Evolutionary conservation across 371 early-diverging fungal genomes (phyloP).

Genomic region (Apophysomyces elegans): DNA sequence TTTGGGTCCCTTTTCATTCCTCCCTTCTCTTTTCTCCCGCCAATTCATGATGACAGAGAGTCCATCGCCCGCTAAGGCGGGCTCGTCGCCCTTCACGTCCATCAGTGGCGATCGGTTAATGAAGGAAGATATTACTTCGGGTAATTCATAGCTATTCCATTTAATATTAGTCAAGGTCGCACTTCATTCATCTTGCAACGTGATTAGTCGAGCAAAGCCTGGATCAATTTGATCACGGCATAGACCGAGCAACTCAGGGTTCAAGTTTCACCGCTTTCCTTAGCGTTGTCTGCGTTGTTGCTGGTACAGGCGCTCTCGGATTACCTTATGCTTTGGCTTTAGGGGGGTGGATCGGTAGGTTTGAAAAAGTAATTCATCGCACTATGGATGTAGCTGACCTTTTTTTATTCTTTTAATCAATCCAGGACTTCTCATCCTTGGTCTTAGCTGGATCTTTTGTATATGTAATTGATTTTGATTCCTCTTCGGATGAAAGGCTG

Average conservation of each 20-base stretch:
- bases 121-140: constrained; percentile 1
- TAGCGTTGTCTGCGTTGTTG: constrained; percentile 73
- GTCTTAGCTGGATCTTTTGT: constrained; percentile 44
- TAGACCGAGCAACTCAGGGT: constrained; percentile 37
- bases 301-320: constrained; percentile 82
- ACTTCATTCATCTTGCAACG: not conserved
- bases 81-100: not conserved
- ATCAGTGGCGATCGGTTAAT: not conserved
- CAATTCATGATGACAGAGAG: not conserved
- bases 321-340: constrained; percentile 76
- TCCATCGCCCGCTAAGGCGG: not conserved
- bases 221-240: constrained; percentile 34
- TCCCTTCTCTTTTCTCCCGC: constrained; percentile 1
- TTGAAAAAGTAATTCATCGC: not conserved
- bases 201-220: not conserved
- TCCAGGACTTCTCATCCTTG: constrained; percentile 41
- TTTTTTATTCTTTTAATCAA: not conserved
- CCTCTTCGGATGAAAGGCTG: not conserved
- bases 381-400: not conserved
- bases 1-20: constrained; percentile 9
- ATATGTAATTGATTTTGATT: constrained; percentile 29
- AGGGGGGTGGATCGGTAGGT: constrained; percentile 82
- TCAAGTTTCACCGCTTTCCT: constrained; percentile 51
- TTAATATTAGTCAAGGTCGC: not conserved
- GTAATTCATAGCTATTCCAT: not conserved